Evolutionary conservation across 2,329 filamentous ascomycete species (phyloP).

Genomic region (Penicillium sp.): DNA sequence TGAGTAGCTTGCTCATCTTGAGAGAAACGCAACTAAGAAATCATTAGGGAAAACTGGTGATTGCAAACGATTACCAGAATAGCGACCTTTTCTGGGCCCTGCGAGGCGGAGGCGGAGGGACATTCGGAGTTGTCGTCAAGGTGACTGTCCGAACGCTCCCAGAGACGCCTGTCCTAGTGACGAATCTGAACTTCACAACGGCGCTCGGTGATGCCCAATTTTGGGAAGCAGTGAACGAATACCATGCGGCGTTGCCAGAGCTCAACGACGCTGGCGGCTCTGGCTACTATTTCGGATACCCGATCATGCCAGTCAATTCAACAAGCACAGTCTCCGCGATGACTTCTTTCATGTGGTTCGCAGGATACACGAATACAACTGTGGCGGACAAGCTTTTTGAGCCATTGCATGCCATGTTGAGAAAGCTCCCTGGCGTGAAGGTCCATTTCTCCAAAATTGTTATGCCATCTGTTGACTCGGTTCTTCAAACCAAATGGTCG

Average conservation of each 20-base stretch:
- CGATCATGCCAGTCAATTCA: constrained; percentile 27
- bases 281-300: constrained; percentile 42
- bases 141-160: constrained; percentile 48
- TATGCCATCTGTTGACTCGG: constrained; percentile 23
- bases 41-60: constrained; percentile 14
- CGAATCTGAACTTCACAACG: constrained; percentile 25
- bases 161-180: constrained; percentile 36
- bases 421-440: constrained; percentile 16
- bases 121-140: constrained; percentile 46
- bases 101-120: constrained; percentile 57
- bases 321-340: constrained; percentile 29
- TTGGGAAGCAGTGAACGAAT: constrained; percentile 27
- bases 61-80: constrained; percentile 19
- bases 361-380: constrained; percentile 25
- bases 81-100: constrained; percentile 54
- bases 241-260: constrained; percentile 46
- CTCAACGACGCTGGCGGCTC: constrained; percentile 48
- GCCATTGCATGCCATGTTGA: constrained; percentile 20
- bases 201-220: constrained; percentile 14
- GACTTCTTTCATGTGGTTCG: constrained; percentile 22
- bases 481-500: constrained; percentile 21
- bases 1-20: constrained; percentile 13
- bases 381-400: constrained; percentile 20
- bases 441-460: constrained; percentile 16
- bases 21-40: not conserved